Base-by-base conservation (phyloP, 2,329 filamentous ascomycete genomes). In the Amauroascus verrucosus region DNA sequence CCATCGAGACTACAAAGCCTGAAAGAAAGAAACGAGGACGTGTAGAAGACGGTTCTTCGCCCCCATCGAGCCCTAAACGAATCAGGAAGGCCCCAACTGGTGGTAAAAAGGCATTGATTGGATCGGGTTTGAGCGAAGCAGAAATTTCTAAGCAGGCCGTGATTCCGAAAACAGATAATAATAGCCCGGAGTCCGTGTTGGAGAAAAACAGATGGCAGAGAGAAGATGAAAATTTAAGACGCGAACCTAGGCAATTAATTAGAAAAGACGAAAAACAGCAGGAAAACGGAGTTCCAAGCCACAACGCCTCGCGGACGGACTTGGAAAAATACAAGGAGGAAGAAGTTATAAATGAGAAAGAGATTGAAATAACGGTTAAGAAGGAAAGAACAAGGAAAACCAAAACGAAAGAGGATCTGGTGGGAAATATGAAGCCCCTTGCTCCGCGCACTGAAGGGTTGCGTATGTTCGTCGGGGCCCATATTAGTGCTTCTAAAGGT, bases 401-500 rank as follows among this genome's bases (percentile, higher is more conserved):
- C 13, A 82, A 79, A 63, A 76, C 75, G 37, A 78, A 51, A 44
- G 41, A 33, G 32, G 54, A 51, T 9, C 28, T 48, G 24, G 6
- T 26, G 6, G 54, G 50, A 45, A 40, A 54, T 14, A 49, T 44
- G 51, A 46, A 37, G 24, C 50, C 54, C 5, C 22, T 47, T 6
- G 84, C 82, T 18, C 72, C 76, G 24, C 79, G 93, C 33, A 90
- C 88, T 0, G 70, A 77, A 3, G 80, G 82, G 1, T 74, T 91
- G 57, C 83, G 84, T 66, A 86, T 96, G 78, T 84, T 86, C 63
- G 84, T 98, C 53, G 93, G 93, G 14, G 93, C 93, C 0, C 93
- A 98, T 67, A 88, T 97, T 57, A 93, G 86, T 68, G 83, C 80
- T 58, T 89, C 93, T 26, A 91, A 90, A 74, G 91, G 88, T 86